Base-by-base conservation (phyloP, 768 basidiomycete genomes). In the Leccinellum luteum region DNA sequence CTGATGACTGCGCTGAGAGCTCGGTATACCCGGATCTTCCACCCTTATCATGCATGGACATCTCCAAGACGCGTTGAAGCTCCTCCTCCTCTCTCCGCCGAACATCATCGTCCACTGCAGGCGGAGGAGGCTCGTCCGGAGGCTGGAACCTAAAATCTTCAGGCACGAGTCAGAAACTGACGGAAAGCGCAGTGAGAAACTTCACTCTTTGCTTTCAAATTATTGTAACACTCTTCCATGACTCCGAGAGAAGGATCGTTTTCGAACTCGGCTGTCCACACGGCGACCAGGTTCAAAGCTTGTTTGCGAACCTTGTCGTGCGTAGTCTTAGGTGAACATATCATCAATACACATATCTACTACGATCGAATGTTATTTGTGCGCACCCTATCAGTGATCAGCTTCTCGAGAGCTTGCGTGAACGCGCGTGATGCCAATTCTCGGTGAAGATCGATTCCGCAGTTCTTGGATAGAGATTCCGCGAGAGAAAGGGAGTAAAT, bases 381-480 rank as follows among this genome's bases (percentile, higher is more conserved):
- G 71, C 81, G 43, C 64, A 94, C 95, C 71, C 97, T 79, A 79
- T 99, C 97, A 9, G 83, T 86, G 58, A 98, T 79, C 43, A 99
- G 74, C 69, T 88, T 86, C 76, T 95, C 92, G 56, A 98, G 74
- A 2, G 89, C 89, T 63, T 88, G 85, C 1, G 94, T 98, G 78
- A 97, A 99, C 3, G 91, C 90, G 52, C 91, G 83, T 21, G 89
- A 91, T 0, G 93, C 87, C 51, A 99, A 79, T 73, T 99, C 96
- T 48, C 89, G 81, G 70, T 94, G 85, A 12, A 98, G 75, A 25
- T 84, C 80, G 61, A 88, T 79, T 3, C 85, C 85, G 64, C 92
- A 92, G 74, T 99, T 99, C 82, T 95, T 96, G 35, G 88, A 86
- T 12, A 99, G 80, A 0, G 94, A 84, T 68, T 98, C 96, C 3